phyloP scores from a whole-genome alignment of 2,329 filamentous ascomycete species.

The Scleromitrula shiraiana region DNA sequence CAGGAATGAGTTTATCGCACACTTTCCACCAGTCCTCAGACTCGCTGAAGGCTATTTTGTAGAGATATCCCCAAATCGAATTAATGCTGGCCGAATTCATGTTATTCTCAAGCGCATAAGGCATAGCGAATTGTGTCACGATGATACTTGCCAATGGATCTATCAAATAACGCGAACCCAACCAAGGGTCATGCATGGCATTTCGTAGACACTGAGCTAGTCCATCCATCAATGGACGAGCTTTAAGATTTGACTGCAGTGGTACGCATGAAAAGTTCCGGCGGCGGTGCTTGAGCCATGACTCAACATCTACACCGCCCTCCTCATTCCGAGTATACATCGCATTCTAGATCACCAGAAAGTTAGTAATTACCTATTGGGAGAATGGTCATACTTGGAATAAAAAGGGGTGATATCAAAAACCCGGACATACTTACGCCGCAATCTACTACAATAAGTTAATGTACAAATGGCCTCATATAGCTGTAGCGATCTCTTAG shows the following conservation, averaged over 20 bases:
- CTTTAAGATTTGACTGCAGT: not conserved
- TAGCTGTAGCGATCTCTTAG: not conserved
- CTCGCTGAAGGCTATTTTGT: not conserved
- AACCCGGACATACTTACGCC: no score
- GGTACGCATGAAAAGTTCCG: not conserved
- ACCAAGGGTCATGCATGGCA: not conserved
- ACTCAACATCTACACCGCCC: not conserved
- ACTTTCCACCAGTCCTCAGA: not conserved
- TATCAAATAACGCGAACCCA: no score
- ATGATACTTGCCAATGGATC: not conserved
- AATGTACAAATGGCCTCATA: not conserved
- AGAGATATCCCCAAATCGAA: not conserved
- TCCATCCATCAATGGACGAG: not conserved
- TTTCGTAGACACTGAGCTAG: not conserved
- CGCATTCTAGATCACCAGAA: no score
- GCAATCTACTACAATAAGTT: not conserved
- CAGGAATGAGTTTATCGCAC: not conserved
- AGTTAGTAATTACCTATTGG: no score
- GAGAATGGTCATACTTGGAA: no score
- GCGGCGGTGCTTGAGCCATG: not conserved
- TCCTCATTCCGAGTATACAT: not conserved
- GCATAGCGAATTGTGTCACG: not conserved
- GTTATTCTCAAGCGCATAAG: not conserved
- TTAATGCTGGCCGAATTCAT: not conserved
- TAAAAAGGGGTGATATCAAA: no score